Base-by-base conservation (phyloP, 306 rosid genomes). In the Prunus campanulata region DNA sequence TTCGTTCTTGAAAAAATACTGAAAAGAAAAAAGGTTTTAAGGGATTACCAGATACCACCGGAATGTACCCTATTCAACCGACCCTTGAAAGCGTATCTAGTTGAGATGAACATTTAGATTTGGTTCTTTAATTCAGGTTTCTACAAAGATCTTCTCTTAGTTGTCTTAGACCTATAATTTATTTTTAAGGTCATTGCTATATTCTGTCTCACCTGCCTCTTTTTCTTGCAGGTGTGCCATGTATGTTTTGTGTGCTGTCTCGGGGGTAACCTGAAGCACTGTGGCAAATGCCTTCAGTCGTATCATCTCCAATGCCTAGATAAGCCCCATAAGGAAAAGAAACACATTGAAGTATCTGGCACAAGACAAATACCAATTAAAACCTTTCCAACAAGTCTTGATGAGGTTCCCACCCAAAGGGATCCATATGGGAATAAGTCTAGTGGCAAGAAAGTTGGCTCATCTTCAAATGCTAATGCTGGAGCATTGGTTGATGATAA, bases 391-490 rank as follows among this genome's bases (percentile, higher is more conserved):
- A 30, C 22, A 67, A 71, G 57, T 81, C 76, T 78, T 4, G 73
- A 80, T 29, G 83, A 75, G 81, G 83, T 71, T 79, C 79, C 69
- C 52, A 68, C 67, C 8, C 18, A 75, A 76, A 72, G 20, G 71
- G 78, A 75, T 72, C 46, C 3, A 47, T 79, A 65, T 69, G 83
- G 80, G 42, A 76, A 82, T 69, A 80, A 59, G 72, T 29, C 70
- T 2, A 55, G 48, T 70, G 65, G 74, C 79, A 52, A 57, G 51
- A 25, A 69, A 9, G 32, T 47, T 18, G 75, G 18, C 68, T 82
- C 70, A 16, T 52, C 69, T 77, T 65, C 72, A 54, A 44, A 32
- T 67, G 76, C 18, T 69, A 69, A 79, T 72, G 65, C 67, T 60
- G 78, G 78, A 74, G 71, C 66, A 47, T 78, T 18, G 22, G 61